phyloP scores from a whole-genome alignment of 331 rosid genomes.

The Malus hybrid region DNA sequence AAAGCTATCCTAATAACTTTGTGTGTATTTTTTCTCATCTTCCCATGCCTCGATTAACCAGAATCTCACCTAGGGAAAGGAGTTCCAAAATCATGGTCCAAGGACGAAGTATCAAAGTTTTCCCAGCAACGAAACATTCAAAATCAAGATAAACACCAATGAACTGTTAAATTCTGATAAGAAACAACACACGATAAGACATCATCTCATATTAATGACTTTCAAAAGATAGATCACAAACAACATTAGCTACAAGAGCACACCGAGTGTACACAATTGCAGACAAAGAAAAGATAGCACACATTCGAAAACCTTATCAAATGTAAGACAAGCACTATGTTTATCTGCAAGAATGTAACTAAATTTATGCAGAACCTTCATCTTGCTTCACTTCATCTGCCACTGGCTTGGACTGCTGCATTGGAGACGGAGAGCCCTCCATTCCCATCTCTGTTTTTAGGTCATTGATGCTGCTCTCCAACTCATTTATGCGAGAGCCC shows the following conservation, averaged over 20 bases:
- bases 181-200: neutral
- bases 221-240: neutral
- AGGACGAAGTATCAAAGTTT: neutral
- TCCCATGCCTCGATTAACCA: too few species aligned
- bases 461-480: slow-evolving; percentile 85
- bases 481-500: slow-evolving; percentile 82
- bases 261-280: neutral
- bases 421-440: slow-evolving; percentile 71
- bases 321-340: neutral
- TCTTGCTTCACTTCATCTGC: slow-evolving; percentile 50
- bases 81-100: neutral
- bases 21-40: too few species aligned
- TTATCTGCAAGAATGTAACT: neutral
- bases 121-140: neutral
- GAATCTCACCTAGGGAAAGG: neutral
- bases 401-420: slow-evolving; percentile 33
- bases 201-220: neutral
- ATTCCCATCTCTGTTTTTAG: slow-evolving; percentile 84
- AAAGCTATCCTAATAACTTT: too few species aligned
- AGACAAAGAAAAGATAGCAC: neutral
- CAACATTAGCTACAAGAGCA: slow-evolving; percentile 5
- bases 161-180: neutral
- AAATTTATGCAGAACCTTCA: slow-evolving; percentile 45
- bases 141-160: neutral
- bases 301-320: neutral